These are phyloP conservation scores for Russula virescens DNA, from an alignment of 768 basidiomycete genomes.

Conservation along the genomic window DNA sequence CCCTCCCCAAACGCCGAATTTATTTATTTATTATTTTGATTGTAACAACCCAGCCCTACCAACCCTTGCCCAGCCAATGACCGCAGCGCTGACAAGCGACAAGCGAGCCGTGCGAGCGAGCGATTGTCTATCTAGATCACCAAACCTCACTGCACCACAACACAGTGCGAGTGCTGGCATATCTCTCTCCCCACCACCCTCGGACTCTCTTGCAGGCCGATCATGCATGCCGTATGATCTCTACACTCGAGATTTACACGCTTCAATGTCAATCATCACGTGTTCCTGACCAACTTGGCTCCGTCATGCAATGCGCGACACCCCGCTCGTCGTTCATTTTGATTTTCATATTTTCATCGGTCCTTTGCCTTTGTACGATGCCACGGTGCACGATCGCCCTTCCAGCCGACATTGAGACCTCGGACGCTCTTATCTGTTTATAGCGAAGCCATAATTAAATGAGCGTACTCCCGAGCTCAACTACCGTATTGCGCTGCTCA, in stretches of 20 bases:
- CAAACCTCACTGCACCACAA: too few relatives aligned
- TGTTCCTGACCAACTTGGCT: neutral
- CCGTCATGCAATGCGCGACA: neutral
- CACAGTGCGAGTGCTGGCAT: too few relatives aligned
- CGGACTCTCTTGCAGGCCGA: too few relatives aligned
- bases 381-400: too few relatives aligned
- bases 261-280: conserved; percentile 6
- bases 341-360: neutral
- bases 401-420: neutral
- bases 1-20: neutral
- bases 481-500: neutral
- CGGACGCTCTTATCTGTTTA: neutral
- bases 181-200: too few relatives aligned
- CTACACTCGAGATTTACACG: conserved; percentile 2
- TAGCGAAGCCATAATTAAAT: neutral
- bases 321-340: neutral
- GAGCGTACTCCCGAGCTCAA: conserved; percentile 11
- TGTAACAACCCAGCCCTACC: too few relatives aligned
- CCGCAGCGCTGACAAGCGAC: too few relatives aligned
- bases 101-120: too few relatives aligned
- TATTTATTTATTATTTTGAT: too few relatives aligned
- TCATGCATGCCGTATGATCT: neutral
- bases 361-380: too few relatives aligned
- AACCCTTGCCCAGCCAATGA: too few relatives aligned
- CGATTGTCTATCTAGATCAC: too few relatives aligned